Evolutionary conservation across 1,139 yeast species (phyloP).

Genomic region (Saccharomyces hybrid): DNA sequence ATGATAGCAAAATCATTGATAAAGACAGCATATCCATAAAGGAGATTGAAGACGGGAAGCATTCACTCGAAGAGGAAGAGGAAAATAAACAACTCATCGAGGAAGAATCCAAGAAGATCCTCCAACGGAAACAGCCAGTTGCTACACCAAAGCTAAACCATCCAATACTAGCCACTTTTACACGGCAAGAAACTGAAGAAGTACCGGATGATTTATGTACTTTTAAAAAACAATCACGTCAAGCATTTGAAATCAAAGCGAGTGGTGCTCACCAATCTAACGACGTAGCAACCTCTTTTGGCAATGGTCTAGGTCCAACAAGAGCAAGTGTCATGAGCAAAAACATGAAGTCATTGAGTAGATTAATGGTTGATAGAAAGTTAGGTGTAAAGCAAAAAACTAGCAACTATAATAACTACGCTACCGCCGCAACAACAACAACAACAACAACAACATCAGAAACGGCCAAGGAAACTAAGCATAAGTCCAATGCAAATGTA

Average conservation of each 20-base stretch:
- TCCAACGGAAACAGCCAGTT: neutral
- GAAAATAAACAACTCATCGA: neutral
- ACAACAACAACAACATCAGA: neutral
- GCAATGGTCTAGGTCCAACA: conserved; percentile 32
- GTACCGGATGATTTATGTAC: conserved; percentile 28
- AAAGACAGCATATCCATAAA: neutral
- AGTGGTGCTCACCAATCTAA: conserved; percentile 33
- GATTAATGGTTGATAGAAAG: conserved; percentile 30
- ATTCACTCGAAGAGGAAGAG: neutral
- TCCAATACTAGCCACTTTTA: conserved; percentile 10
- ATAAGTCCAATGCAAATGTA: neutral
- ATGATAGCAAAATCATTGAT: neutral
- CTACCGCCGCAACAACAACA: conserved; percentile 2
- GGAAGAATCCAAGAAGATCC: neutral
- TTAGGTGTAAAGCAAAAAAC: conserved; percentile 13
- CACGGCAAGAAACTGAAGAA: conserved; percentile 31
- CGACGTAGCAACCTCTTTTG: conserved; percentile 28
- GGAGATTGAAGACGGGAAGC: neutral
- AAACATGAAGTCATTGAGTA: conserved; percentile 25
- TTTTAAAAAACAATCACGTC: conserved; percentile 19
- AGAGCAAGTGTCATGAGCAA: conserved; percentile 31
- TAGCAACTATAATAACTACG: conserved; percentile 1
- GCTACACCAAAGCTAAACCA: conserved; percentile 3
- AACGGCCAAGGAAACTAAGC: neutral
- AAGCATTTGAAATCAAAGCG: conserved; percentile 31